Evolutionary conservation across 2,329 filamentous ascomycete genomes (phyloP), one percentile per base, ranked within the genome.

Genomic region (Talaromyces sp.): DNA sequence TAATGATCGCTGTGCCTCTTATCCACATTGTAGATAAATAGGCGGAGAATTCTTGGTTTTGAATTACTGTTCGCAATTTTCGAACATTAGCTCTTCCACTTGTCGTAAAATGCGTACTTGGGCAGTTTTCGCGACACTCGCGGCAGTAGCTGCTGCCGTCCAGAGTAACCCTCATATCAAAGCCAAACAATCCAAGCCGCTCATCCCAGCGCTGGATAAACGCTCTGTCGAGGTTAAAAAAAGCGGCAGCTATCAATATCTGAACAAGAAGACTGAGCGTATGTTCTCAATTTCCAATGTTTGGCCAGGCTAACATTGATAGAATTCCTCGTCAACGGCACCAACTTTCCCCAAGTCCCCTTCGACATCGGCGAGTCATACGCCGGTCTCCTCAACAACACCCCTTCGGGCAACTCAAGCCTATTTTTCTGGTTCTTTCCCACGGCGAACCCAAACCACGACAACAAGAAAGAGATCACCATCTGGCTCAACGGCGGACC

Each of bases 371-470:
- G 65, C 54, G 82, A 81, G 68, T 83, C 81, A 39, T 90, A 87
- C 73, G 82, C 83, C 0, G 86, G 86, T 72, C 78, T 88, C 3
- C 83, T 84, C 1, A 78, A 81, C 2, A 78, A 78, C 33, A 76
- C 80, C 1, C 68, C 80, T 52, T 68, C 73, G 64, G 87, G 87
- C 68, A 78, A 82, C 1, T 85, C 87, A 67, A 87, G 87, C 70
- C 87, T 85, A 56, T 89, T 88, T 74, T 89, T 88, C 75, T 87
- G 86, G 85, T 88, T 87, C 71, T 84, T 88, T 69, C 81, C 79
- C 0, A 67, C 72, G 2, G 78, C 75, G 41, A 79, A 80, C 9
- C 81, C 81, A 3, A 69, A 81, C 7, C 9, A 19, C 8, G 22
- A 60, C n/a, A 64, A 64, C 31, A 14, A 50, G 9, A 61, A 61